Evolutionary conservation across 2,329 filamentous ascomycete species (phyloP), one percentile per base, ranked within the genome.

Genomic region (Blastomyces gilchristii): DNA sequence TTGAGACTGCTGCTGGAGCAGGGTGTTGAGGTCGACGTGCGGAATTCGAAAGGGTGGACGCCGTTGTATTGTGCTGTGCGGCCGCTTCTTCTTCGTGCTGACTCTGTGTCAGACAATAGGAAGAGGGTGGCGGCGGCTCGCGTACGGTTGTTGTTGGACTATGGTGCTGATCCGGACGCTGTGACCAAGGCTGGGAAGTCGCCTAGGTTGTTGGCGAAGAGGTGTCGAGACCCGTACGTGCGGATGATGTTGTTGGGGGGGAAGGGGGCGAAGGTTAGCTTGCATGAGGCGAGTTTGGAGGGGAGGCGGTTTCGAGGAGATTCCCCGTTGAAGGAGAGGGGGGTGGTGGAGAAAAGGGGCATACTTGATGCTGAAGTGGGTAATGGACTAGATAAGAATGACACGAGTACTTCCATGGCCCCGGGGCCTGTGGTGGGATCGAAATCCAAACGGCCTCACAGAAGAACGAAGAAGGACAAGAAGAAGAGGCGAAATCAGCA

Each of bases 111-210:
- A 3, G 16, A 50, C 16, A 37, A 45, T 8, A 37, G 34, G 39
- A 12, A 22, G 22, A 41, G 8, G 37, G 28, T 31, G 28, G 50
- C 60, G 6, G 8, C 60, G 6, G 14, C 12, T 22, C 47, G 45
- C 39, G 34, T 62, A 22, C 50, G 60, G 5, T n/a, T 47, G 49
- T 25, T 62, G n/a, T 28, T 62, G 37, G 50, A 56, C 18, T 53
- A 53, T 34, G 22, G 18, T 39, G 60, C 50, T n/a, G 60, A 62
- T 45, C 25, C 37, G 7, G 34, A 53, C 9, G 34, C 37, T 6
- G 18, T 11, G 25, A 18, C 2, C 16, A 53, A 28, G 34, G 25
- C n/a, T 1, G 34, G 60, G 45, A 39, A 53, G 28, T 43, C 60
- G 3, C 37, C 60, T 12, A 54, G 50, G 28, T 5, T 54, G 16